Percentiles rank a stretch among this genome's conserved stretches.
phyloP scores from a whole-genome alignment of 1,139 yeast genomes.

The Debaryomyces robertsiae region DNA sequence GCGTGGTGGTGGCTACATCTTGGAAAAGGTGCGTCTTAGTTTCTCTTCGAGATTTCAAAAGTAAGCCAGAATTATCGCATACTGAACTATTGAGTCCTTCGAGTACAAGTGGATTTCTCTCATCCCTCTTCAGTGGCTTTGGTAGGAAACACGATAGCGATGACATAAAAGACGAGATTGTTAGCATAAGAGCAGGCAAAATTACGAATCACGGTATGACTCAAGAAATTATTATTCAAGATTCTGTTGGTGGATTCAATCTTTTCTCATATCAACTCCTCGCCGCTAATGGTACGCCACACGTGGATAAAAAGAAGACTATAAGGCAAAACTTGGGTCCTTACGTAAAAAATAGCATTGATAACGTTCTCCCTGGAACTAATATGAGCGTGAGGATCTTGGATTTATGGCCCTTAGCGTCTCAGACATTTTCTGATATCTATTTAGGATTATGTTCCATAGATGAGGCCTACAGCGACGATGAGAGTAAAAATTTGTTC shows the following conservation, averaged over 20 bases:
- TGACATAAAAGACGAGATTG: slow-evolving; percentile 48
- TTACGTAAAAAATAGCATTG: slow-evolving; percentile 38
- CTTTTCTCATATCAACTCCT: slow-evolving; percentile 34
- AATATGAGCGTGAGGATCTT: slow-evolving; percentile 42
- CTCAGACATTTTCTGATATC: slow-evolving; percentile 32
- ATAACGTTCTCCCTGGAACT: slow-evolving; percentile 43
- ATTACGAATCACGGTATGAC: slow-evolving; percentile 51
- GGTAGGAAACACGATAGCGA: slow-evolving; percentile 27
- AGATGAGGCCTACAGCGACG: slow-evolving; percentile 24
- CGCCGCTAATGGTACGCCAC: slow-evolving; percentile 35
- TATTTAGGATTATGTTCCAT: slow-evolving; percentile 51
- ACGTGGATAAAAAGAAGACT: slow-evolving; percentile 30
- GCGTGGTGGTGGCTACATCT: slow-evolving; percentile 71
- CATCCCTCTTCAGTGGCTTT: slow-evolving; percentile 24
- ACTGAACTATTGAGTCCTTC: slow-evolving; percentile 36
- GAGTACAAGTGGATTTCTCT: slow-evolving; percentile 25
- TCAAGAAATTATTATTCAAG: slow-evolving; percentile 47
- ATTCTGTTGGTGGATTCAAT: slow-evolving; percentile 45
- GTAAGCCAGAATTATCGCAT: slow-evolving; percentile 54
- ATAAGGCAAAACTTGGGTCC: slow-evolving; percentile 32
- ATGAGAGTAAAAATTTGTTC: slow-evolving; percentile 32
- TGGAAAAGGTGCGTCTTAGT: slow-evolving; percentile 66
- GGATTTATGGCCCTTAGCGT: slow-evolving; percentile 51
- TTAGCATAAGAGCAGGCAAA: slow-evolving; percentile 61
- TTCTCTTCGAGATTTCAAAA: slow-evolving; percentile 66